Percentiles rank a stretch among this genome's conserved stretches.
Conservation (phyloP, 2,329 filamentous ascomycete species). For the Microdochium bolleyi region DNA sequence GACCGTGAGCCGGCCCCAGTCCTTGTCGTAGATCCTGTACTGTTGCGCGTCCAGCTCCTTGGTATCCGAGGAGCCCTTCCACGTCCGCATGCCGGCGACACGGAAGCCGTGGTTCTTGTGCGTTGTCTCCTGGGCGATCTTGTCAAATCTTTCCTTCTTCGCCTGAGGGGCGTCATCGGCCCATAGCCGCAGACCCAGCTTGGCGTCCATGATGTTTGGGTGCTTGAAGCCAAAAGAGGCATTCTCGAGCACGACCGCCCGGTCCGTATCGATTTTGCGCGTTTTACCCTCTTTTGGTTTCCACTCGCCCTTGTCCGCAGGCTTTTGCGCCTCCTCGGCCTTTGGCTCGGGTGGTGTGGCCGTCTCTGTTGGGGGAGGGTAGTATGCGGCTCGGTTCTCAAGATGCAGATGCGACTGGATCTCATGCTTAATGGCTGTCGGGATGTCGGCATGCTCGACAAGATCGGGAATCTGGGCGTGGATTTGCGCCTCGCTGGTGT, state of each 20-base stretch:
- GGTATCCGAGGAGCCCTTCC: slow-evolving; percentile 44
- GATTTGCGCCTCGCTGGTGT: slow-evolving; percentile 35
- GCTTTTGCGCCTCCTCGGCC: slow-evolving; percentile 7
- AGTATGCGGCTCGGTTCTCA: slow-evolving; percentile 6
- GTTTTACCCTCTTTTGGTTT: slow-evolving; percentile 33
- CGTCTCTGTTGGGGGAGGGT: background rate
- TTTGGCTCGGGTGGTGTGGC: slow-evolving; percentile 1
- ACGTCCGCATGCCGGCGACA: slow-evolving; percentile 59
- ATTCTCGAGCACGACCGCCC: slow-evolving; percentile 80
- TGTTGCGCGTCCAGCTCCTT: slow-evolving; percentile 43
- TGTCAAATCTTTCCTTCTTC: slow-evolving; percentile 53
- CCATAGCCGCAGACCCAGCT: slow-evolving; percentile 81
- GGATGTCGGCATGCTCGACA: slow-evolving; percentile 24
- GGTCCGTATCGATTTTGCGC: slow-evolving; percentile 64
- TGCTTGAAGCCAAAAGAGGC: slow-evolving; percentile 70
- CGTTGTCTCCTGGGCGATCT: slow-evolving; percentile 50
- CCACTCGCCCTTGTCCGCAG: slow-evolving; percentile 28
- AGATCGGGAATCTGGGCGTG: slow-evolving; percentile 39
- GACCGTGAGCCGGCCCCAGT: slow-evolving; percentile 48
- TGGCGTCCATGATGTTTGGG: slow-evolving; percentile 89
- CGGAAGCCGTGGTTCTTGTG: slow-evolving; percentile 54
- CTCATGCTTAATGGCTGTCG: slow-evolving; percentile 32
- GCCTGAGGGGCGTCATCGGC: slow-evolving; percentile 60
- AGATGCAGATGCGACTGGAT: slow-evolving; percentile 27
- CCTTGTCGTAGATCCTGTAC: slow-evolving; percentile 55